These are phyloP conservation scores for Leucocoprinus birnbaumii DNA, from an alignment of 768 basidiomycete genomes.

Conservation along the genomic window DNA sequence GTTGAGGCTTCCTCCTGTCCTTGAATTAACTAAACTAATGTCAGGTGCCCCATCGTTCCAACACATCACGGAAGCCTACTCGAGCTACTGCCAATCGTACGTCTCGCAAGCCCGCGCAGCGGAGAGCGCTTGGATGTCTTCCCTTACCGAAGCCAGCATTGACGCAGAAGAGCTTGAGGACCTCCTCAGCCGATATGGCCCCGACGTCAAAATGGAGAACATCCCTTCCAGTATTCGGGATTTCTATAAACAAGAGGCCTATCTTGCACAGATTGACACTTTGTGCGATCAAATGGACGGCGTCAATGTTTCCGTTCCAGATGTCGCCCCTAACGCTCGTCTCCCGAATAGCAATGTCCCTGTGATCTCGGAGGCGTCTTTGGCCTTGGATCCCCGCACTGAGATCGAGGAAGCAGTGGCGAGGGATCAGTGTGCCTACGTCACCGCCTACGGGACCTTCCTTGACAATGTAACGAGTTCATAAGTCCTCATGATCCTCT, in stretches of 20 bases:
- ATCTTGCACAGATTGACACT: background rate
- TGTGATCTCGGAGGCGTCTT: background rate
- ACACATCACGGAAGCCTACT: background rate
- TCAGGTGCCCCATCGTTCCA: background rate
- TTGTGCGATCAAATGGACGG: slow-evolving; percentile 6
- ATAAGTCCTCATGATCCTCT: background rate
- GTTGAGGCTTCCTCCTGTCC: background rate
- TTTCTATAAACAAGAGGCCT: background rate
- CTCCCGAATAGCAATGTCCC: background rate
- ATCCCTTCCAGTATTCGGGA: slow-evolving; percentile 2
- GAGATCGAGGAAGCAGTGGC: background rate
- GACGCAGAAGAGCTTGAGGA: background rate
- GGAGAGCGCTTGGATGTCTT: background rate
- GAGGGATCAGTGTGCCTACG: background rate
- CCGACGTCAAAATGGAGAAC: slow-evolving; percentile 6
- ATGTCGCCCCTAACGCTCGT: background rate
- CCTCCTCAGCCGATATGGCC: slow-evolving; percentile 3
- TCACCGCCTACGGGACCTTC: background rate
- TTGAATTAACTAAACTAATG: background rate
- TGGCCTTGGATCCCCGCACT: background rate
- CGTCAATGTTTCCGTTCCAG: background rate
- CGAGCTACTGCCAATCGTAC: background rate
- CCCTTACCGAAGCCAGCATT: background rate
- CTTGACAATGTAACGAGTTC: slow-evolving; percentile 3
- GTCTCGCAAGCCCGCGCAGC: background rate